These are phyloP conservation scores for Emericellopsis cladophorae DNA, from an alignment of 2,329 filamentous ascomycete genomes.

Conservation along the genomic window DNA sequence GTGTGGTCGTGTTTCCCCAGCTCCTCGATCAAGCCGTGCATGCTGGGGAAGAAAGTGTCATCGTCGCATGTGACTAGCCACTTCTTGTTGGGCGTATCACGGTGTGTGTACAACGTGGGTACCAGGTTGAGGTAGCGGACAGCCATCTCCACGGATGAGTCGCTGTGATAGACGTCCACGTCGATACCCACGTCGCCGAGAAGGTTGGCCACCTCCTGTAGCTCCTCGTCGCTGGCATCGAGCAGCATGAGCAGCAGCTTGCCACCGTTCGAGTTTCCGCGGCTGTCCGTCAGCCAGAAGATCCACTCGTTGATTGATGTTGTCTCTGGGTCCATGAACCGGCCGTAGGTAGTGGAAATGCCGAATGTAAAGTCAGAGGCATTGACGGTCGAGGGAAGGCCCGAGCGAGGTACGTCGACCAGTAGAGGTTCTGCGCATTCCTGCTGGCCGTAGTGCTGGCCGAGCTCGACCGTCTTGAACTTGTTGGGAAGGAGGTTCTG, in stretches of 20 bases:
- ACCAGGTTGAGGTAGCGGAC: slow-evolving; percentile 44
- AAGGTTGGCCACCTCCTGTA: slow-evolving; percentile 32
- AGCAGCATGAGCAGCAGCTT: slow-evolving; percentile 42
- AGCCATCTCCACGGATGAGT: slow-evolving; percentile 41
- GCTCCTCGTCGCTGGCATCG: slow-evolving; percentile 36
- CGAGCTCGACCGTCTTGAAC: slow-evolving; percentile 34
- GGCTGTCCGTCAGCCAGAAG: slow-evolving; percentile 45
- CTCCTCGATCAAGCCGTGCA: slow-evolving; percentile 37
- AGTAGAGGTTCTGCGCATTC: slow-evolving; percentile 35
- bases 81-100: slow-evolving; percentile 32
- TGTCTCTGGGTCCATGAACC: slow-evolving; percentile 37
- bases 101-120: slow-evolving; percentile 39
- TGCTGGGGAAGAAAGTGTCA: slow-evolving; percentile 52
- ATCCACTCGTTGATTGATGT: slow-evolving; percentile 45
- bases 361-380: slow-evolving; percentile 46
- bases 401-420: slow-evolving; percentile 36
- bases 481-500: slow-evolving; percentile 33
- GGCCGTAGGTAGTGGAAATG: slow-evolving; percentile 43
- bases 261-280: slow-evolving; percentile 41
- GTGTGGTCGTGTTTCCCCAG: slow-evolving; percentile 38
- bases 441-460: slow-evolving; percentile 25
- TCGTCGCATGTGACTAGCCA: slow-evolving; percentile 54
- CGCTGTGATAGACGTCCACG: slow-evolving; percentile 42
- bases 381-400: slow-evolving; percentile 35
- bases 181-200: slow-evolving; percentile 38